Evolutionary conservation across 306 rosid species (phyloP).

Genomic region (Cicer judaicum): DNA sequence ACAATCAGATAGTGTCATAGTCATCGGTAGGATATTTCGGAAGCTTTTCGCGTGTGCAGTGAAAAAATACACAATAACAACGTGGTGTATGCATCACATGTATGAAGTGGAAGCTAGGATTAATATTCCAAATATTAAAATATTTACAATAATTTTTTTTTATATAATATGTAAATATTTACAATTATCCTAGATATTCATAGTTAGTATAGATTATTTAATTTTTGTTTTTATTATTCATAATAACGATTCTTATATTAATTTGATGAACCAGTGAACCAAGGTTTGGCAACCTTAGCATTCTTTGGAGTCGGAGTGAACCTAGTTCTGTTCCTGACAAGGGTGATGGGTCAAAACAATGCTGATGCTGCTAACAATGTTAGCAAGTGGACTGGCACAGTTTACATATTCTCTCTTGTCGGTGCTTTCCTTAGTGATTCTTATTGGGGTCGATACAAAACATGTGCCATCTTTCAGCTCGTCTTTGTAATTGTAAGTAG

Average conservation of each 20-base stretch:
- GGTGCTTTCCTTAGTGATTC: conserved; percentile 70
- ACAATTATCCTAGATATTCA: too few relatives aligned
- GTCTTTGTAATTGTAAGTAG: conserved; percentile 77
- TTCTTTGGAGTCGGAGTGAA: conserved; percentile 68
- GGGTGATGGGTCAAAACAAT: conserved; percentile 54
- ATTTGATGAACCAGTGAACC: conserved; percentile 52
- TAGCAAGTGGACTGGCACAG: conserved; percentile 64
- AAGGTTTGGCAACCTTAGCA: conserved; percentile 65
- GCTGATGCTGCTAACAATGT: conserved; percentile 68
- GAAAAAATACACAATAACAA: conserved; percentile 30
- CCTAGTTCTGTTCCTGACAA: conserved; percentile 61
- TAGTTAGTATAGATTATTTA: too few relatives aligned
- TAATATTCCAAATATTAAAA: too few relatives aligned
- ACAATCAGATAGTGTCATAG: not conserved
- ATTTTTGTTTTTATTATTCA: not conserved
- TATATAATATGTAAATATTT: too few relatives aligned
- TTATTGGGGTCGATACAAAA: conserved; percentile 65
- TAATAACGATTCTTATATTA: conserved; percentile 32
- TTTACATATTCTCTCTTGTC: conserved; percentile 60
- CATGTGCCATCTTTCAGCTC: conserved; percentile 60
- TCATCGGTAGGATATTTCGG: conserved; percentile 19
- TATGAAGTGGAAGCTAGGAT: too few relatives aligned
- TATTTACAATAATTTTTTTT: too few relatives aligned
- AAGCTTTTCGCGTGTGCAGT: conserved; percentile 36
- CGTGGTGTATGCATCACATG: not conserved